Conservation (phyloP, 1,139 yeast genomes). For the Yamadazyma dushanensis region DNA sequence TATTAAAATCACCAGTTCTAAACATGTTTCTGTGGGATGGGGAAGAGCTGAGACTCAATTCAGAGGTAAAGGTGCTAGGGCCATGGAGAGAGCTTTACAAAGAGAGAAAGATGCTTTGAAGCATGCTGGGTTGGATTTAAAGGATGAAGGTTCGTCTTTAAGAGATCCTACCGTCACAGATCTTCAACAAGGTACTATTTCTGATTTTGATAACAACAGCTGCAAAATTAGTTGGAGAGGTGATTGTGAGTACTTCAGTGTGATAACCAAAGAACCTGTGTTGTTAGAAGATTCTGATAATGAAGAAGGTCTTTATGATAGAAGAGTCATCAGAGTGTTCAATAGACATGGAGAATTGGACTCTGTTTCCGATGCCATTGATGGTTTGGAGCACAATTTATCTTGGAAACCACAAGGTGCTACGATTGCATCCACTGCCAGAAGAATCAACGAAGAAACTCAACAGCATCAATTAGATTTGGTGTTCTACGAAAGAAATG, state of each 20-base stretch:
- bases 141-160: constrained; percentile 54
- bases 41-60: constrained; percentile 97
- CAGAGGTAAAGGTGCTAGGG: constrained; percentile 89
- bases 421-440: constrained; percentile 78
- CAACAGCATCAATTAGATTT: constrained; percentile 52
- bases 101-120: constrained; percentile 59
- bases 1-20: constrained; percentile 57
- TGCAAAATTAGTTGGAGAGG: constrained; percentile 86
- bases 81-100: constrained; percentile 73
- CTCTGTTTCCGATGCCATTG: constrained; percentile 89
- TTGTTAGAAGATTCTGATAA: constrained; percentile 36
- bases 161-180: constrained; percentile 92
- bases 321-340: constrained; percentile 85
- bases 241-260: constrained; percentile 81
- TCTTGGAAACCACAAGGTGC: constrained; percentile 95
- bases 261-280: constrained; percentile 61
- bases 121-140: constrained; percentile 65
- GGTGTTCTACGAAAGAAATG: constrained; percentile 90
- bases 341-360: constrained; percentile 75
- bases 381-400: constrained; percentile 69
- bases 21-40: constrained; percentile 98
- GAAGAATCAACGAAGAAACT: constrained; percentile 47
- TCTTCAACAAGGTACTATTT: constrained; percentile 66
- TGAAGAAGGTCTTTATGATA: constrained; percentile 35
- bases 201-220: constrained; percentile 49